Evolutionary conservation across 495 filamentous ascomycete species (phyloP), one percentile per base, ranked within the genome.

Genomic region (Xylaria longipes): DNA sequence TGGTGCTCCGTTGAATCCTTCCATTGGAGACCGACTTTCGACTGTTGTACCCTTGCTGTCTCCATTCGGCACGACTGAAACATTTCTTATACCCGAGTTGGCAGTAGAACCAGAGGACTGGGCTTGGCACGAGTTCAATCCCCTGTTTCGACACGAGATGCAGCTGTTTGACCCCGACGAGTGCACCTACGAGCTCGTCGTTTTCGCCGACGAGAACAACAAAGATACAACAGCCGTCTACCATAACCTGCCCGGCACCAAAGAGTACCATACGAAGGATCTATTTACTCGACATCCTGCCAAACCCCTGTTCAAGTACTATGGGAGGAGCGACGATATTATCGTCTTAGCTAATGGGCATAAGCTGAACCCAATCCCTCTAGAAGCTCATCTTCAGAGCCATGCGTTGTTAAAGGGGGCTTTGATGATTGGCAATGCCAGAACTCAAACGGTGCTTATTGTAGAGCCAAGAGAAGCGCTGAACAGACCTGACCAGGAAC

Each of bases 261-360:
- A 81, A 20, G 81, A 85, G 63, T 87, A 82, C 65, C 73, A 75
- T 22, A 87, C 82, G 25, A 84, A 83, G 56, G 87, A 89, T 75
- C 80, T 90, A 0, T 91, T 82, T 66, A 72, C 75, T 2, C 76
- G 75, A 15, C 85, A 88, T 64, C 82, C 86, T 0, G 74, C 80
- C 0, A 72, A 78, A 7, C 74, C 82, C 20, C 71, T 71, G 14
- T 85, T 82, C 70, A 63, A 63, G 41, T 63, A 63, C 84, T 67
- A 73, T 43, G 84, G 86, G 0, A 79, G 88, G 29, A 65, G 72
- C 0, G 87, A 91, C 68, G 88, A 90, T 70, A 74, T 89, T n/a
- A 84, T 91, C 45, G 87, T 88, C 0, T 80, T 90, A 46, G 80
- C 78, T 14, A 89, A 86, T 70, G 88, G 87, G 3, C 84, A 89